Evolutionary conservation across 805 yeast genomes (phyloP).

Genomic region (Lachancea meyersii): DNA sequence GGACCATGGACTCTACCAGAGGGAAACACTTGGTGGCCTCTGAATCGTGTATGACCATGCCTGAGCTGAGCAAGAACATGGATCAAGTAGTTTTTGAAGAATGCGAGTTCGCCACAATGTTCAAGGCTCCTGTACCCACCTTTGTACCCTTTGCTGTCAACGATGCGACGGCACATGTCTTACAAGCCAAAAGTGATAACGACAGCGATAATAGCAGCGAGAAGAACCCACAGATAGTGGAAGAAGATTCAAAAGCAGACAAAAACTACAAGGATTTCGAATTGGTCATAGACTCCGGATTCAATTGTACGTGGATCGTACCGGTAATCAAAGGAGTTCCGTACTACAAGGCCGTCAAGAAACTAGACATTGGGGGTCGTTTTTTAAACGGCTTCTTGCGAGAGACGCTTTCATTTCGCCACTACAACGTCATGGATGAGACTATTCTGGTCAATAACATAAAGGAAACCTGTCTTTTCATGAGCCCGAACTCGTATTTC

Average conservation of each 20-base stretch:
- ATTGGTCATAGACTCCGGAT: slow-evolving; percentile 83
- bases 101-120: slow-evolving; percentile 68
- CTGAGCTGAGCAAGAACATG: slow-evolving; percentile 72
- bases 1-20: slow-evolving; percentile 34
- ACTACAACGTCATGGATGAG: slow-evolving; percentile 91
- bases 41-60: slow-evolving; percentile 77
- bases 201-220: not conserved
- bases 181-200: slow-evolving; percentile 21
- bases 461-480: slow-evolving; percentile 52
- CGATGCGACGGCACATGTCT: slow-evolving; percentile 8
- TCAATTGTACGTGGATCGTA: slow-evolving; percentile 75
- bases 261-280: slow-evolving; percentile 50
- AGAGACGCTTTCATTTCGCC: slow-evolving; percentile 82
- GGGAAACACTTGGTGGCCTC: slow-evolving; percentile 62
- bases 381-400: slow-evolving; percentile 73
- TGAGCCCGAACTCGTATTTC: slow-evolving; percentile 45
- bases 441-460: slow-evolving; percentile 76
- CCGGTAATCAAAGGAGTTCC: slow-evolving; percentile 79
- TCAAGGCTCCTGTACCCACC: slow-evolving; percentile 56
- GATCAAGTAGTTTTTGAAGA: slow-evolving; percentile 95
- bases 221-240: not conserved
- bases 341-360: slow-evolving; percentile 67
- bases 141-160: slow-evolving; percentile 56
- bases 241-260: not conserved
- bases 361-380: slow-evolving; percentile 83